Base-by-base conservation (phyloP, 1,284 basidiomycete genomes). In the Marasmius tenuissimus region DNA sequence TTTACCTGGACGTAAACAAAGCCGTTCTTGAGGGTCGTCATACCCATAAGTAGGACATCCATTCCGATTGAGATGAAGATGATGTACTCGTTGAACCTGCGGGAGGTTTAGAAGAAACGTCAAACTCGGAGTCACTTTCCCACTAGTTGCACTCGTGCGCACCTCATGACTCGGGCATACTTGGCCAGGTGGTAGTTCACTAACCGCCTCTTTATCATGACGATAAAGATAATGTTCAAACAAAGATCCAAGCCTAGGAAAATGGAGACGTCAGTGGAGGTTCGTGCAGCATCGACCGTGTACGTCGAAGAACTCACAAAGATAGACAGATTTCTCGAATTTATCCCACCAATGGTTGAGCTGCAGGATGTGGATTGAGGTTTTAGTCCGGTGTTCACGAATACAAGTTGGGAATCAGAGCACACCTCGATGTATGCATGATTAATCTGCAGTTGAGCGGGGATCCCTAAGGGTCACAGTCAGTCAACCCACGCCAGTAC, bases 11-110 rank as follows among this genome's bases (percentile, higher is more conserved):
- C 51, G 27, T 53, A 53, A 34, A 59, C 58, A 42, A 60, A 61
- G 8, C 8, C 22, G 33, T 49, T 56, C 14, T 49, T 34, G 4
- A 61, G 11, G 16, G 42, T 27, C 14, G 59, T 57, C 27, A 49
- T 49, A 38, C 42, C 22, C 10, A 49, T 22, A 5, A 56, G 53
- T 18, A 61, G 45, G 33, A 57, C 14, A 22, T 57, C 59, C 51
- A 60, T 38, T 27, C 27, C 53, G 27, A 48, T 49, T 9, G 59
- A 60, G 33, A 61, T 18, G 33, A 55, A 48, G 14, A 61, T 61
- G 33, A 61, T 61, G 18, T 57, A 35, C 27, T 57, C 47, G 54
- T 57, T 57, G 45, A 57, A 57, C 35, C 59, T 61, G 34, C 33
- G 5, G 20, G 14, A n/a, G 4, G 27, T 27, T 27, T 27, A 10